Evolutionary conservation across 2,329 filamentous ascomycete species (phyloP).

Genomic region (Sclerotinia nivalis): DNA sequence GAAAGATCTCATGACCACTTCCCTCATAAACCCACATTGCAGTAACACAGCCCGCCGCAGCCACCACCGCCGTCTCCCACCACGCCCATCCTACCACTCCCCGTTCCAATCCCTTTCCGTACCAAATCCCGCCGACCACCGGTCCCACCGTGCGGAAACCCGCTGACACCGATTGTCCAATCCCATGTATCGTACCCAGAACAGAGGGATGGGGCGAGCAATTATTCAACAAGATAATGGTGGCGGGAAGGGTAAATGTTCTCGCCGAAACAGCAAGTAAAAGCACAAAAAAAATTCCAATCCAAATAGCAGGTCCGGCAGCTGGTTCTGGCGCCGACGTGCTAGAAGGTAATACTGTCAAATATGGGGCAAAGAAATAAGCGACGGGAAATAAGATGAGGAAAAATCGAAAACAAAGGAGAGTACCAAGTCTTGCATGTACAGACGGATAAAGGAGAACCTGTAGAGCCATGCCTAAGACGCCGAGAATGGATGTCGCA

Average conservation of each 20-base stretch:
- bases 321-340: conserved; percentile 42
- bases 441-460: conserved; percentile 67
- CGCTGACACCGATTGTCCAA: conserved; percentile 57
- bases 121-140: conserved; percentile 54
- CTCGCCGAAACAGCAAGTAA: conserved; percentile 58
- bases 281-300: conserved; percentile 54
- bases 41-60: conserved; percentile 5
- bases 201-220: conserved; percentile 57
- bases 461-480: conserved; percentile 68
- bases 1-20: conserved; percentile 16
- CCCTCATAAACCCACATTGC: conserved; percentile 24
- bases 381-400: conserved; percentile 66
- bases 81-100: conserved; percentile 58
- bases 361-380: conserved; percentile 67
- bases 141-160: conserved; percentile 58
- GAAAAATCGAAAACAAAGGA: conserved; percentile 66
- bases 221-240: conserved; percentile 62
- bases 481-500: conserved; percentile 68
- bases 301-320: conserved; percentile 55
- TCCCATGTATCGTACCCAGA: conserved; percentile 58
- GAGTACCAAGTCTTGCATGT: conserved; percentile 63
- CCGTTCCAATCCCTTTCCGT: conserved; percentile 53
- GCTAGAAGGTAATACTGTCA: conserved; percentile 51
- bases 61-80: conserved; percentile 48
- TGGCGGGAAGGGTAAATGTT: conserved; percentile 60